phyloP scores from a whole-genome alignment of 805 yeast species.

The Myxozyma nipponensis region DNA sequence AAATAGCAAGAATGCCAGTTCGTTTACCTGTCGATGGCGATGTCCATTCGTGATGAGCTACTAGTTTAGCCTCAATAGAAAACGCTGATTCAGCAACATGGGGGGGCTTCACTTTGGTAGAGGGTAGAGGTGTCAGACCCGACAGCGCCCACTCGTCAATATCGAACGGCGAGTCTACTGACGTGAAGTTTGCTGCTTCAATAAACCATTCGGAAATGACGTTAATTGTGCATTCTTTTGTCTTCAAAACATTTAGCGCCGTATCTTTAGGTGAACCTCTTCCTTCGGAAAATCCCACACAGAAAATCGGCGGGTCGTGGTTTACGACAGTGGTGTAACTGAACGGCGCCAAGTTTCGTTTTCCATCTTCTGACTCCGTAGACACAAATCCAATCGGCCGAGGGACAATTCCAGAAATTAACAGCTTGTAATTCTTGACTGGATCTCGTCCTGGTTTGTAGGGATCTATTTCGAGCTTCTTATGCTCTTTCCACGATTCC shows the following conservation, averaged over 20 bases:
- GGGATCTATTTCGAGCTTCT: slow-evolving; percentile 50
- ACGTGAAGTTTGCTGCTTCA: slow-evolving; percentile 55
- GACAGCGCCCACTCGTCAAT: slow-evolving; percentile 52
- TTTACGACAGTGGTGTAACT: slow-evolving; percentile 50
- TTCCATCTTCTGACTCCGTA: slow-evolving; percentile 43
- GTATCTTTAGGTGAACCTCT: slow-evolving; percentile 45
- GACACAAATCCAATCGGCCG: slow-evolving; percentile 56
- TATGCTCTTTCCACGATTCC: not conserved
- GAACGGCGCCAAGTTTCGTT: slow-evolving; percentile 53
- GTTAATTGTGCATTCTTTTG: slow-evolving; percentile 52
- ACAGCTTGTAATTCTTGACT: slow-evolving; percentile 47
- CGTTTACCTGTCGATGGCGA: slow-evolving; percentile 35
- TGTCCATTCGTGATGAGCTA: slow-evolving; percentile 44
- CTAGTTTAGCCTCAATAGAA: slow-evolving; percentile 49
- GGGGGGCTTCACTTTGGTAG: slow-evolving; percentile 47
- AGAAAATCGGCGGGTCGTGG: slow-evolving; percentile 57
- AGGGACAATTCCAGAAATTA: slow-evolving; percentile 52
- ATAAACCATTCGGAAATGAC: slow-evolving; percentile 58
- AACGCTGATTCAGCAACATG: slow-evolving; percentile 60
- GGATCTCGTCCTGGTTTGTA: slow-evolving; percentile 41
- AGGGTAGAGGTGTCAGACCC: slow-evolving; percentile 49
- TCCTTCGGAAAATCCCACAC: slow-evolving; percentile 44
- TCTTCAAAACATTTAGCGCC: slow-evolving; percentile 45
- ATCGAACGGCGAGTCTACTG: slow-evolving; percentile 46
- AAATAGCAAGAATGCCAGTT: slow-evolving; percentile 43